A percentile compares a stretch with the other conserved stretches of the same genome.
Evolutionary conservation across 2,329 filamentous ascomycete species (phyloP).

Genomic region (Curvularia sp.): DNA sequence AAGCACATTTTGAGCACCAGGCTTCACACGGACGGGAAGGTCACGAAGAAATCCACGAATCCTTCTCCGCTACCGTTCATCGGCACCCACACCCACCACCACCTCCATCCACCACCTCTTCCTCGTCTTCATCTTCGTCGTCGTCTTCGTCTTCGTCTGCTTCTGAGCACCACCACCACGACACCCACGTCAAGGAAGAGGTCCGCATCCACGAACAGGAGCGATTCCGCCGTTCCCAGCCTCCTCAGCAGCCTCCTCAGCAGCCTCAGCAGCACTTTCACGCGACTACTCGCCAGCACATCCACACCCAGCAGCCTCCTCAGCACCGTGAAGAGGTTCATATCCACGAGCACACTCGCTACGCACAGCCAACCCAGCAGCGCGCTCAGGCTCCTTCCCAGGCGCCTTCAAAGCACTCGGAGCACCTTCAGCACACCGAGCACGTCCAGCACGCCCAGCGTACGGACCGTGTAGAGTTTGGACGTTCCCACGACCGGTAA

Average conservation of each 20-base stretch:
- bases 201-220: conserved; percentile 83
- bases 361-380: conserved; percentile 15
- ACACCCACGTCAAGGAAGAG: conserved; percentile 77
- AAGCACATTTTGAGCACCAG: conserved; percentile 76
- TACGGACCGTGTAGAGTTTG: conserved; percentile 37
- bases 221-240: conserved; percentile 74
- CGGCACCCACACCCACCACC: conserved; percentile 22
- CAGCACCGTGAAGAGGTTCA: conserved; percentile 35
- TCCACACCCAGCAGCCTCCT: conserved; percentile 10
- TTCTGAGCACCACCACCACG: conserved; percentile 52
- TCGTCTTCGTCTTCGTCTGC: conserved; percentile 9
- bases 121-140: conserved; percentile 34
- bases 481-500: conserved; percentile 41
- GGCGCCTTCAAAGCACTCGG: conserved; percentile 8
- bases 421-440: conserved; percentile 2
- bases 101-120: conserved; percentile 7
- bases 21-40: conserved; percentile 94
- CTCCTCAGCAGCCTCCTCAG: conserved; percentile 7
- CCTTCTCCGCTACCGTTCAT: conserved; percentile 58
- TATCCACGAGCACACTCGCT: conserved; percentile 19
- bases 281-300: conserved; percentile 3
- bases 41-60: conserved; percentile 77
- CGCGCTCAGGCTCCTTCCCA: conserved; percentile 18
- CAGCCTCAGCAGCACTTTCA: conserved; percentile 7
- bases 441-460: conserved; percentile 21